These are phyloP conservation scores for Malassezia sympodialis DNA, from an alignment of 1,284 basidiomycete genomes.

Conservation along the genomic window DNA sequence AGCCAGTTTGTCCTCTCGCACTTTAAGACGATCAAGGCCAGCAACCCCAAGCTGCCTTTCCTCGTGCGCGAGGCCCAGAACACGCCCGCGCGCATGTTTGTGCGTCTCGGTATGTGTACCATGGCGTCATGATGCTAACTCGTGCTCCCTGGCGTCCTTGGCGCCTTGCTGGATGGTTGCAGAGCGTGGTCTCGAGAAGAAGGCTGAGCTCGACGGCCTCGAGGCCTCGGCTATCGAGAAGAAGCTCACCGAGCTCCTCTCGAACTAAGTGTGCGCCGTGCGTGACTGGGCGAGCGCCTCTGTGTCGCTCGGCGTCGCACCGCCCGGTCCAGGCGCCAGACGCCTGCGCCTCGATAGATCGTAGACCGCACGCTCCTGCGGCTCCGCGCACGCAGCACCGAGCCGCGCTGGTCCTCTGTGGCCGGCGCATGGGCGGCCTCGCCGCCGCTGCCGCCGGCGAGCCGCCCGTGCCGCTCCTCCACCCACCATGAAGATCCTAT, in stretches of 20 bases:
- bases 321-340: too few species aligned
- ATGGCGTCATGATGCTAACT: not conserved
- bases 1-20: constrained; percentile 43
- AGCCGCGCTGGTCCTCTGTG: too few species aligned
- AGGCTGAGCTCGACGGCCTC: constrained; percentile 38
- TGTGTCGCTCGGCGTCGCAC: not conserved
- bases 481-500: constrained; percentile 38
- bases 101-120: constrained; percentile 40
- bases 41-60: constrained; percentile 44
- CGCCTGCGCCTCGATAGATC: not conserved
- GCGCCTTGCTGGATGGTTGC: not conserved
- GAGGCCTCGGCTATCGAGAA: constrained; percentile 40
- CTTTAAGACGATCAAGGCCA: constrained; percentile 42
- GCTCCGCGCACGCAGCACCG: not conserved
- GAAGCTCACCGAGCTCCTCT: constrained; percentile 36
- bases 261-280: not conserved
- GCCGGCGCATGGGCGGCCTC: too few species aligned
- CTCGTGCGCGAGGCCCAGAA: constrained; percentile 42
- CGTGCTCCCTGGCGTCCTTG: not conserved
- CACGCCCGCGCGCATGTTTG: constrained; percentile 41
- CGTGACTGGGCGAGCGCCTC: not conserved
- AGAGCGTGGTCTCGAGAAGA: constrained; percentile 44
- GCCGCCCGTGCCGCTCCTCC: not conserved
- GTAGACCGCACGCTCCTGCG: not conserved
- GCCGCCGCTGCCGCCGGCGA: too few species aligned